These are phyloP conservation scores for Alternaria burnsii DNA, from an alignment of 2,329 filamentous ascomycete species.

Conservation along the genomic window DNA sequence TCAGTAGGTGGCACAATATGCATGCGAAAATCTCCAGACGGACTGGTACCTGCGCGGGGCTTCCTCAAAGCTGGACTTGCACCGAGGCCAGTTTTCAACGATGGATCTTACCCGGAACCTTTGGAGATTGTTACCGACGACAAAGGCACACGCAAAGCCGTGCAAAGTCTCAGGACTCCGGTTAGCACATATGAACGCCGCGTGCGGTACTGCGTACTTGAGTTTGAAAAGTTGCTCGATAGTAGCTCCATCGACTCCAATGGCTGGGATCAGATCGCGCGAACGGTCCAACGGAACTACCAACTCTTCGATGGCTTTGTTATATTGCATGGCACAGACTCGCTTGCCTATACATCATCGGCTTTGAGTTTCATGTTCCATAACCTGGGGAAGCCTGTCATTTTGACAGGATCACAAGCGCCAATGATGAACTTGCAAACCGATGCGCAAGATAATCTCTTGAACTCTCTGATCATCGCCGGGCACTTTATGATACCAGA, in stretches of 20 bases:
- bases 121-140: slow-evolving; percentile 65
- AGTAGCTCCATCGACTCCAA: slow-evolving; percentile 87
- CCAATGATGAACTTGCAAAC: slow-evolving; percentile 91
- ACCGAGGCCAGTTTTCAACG: slow-evolving; percentile 85
- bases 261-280: slow-evolving; percentile 86
- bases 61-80: slow-evolving; percentile 86
- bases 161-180: slow-evolving; percentile 80
- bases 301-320: slow-evolving; percentile 90
- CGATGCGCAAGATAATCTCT: slow-evolving; percentile 88
- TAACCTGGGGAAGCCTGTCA: slow-evolving; percentile 88
- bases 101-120: slow-evolving; percentile 67
- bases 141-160: slow-evolving; percentile 57
- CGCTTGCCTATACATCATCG: slow-evolving; percentile 84
- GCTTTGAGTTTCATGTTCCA: slow-evolving; percentile 93
- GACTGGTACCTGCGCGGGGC: slow-evolving; percentile 75
- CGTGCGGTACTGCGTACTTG: slow-evolving; percentile 83
- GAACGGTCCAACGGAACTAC: slow-evolving; percentile 83
- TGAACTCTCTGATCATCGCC: slow-evolving; percentile 87
- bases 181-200: slow-evolving; percentile 80
- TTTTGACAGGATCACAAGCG: slow-evolving; percentile 75
- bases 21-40: slow-evolving; percentile 83
- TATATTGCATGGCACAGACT: slow-evolving; percentile 89
- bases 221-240: slow-evolving; percentile 85
- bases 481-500: slow-evolving; percentile 93
- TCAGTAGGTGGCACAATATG: slow-evolving; percentile 76